Percentiles rank a stretch among this genome's conserved stretches.
phyloP scores from a whole-genome alignment of 257 asterid species.

The Salvia splendens region DNA sequence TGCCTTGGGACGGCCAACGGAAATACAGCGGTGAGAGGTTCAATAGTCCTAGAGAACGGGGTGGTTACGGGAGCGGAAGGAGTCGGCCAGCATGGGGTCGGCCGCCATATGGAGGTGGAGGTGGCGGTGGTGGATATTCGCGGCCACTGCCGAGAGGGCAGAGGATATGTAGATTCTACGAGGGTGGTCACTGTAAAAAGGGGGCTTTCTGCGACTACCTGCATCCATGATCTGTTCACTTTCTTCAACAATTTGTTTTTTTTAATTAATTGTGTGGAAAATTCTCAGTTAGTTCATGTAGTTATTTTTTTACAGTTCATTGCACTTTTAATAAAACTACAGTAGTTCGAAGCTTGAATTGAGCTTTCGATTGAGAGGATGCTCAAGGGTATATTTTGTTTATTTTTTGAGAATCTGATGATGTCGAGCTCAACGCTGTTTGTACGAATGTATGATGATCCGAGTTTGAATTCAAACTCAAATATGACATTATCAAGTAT shows the following conservation, averaged over 20 bases:
- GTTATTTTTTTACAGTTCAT: background rate
- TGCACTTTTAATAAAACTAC: background rate
- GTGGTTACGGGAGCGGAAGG: slow-evolving; percentile 57
- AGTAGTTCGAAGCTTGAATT: too few species aligned
- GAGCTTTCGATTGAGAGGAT: too few species aligned
- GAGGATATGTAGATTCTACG: slow-evolving; percentile 85
- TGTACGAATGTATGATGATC: too few species aligned
- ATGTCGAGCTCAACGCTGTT: too few species aligned
- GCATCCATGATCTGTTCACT: slow-evolving; percentile 52
- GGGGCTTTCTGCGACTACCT: slow-evolving; percentile 88
- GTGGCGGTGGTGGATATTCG: slow-evolving; percentile 50
- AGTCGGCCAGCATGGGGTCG: slow-evolving; percentile 57
- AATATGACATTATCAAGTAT: too few species aligned
- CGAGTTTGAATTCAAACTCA: too few species aligned
- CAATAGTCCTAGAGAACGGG: slow-evolving; percentile 68
- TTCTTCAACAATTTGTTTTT: slow-evolving; percentile 19
- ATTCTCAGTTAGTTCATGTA: slow-evolving; percentile 11
- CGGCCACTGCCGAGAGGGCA: slow-evolving; percentile 73
- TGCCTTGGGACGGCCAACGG: slow-evolving; percentile 72
- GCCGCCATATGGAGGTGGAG: slow-evolving; percentile 51
- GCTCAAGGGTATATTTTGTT: too few species aligned
- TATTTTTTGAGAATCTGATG: too few species aligned
- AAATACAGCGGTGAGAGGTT: slow-evolving; percentile 67
- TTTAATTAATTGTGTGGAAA: slow-evolving; percentile 33
- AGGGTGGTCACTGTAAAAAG: slow-evolving; percentile 86